phyloP scores from a whole-genome alignment of 441 rosid species.

The Adansonia madagascariensis region DNA sequence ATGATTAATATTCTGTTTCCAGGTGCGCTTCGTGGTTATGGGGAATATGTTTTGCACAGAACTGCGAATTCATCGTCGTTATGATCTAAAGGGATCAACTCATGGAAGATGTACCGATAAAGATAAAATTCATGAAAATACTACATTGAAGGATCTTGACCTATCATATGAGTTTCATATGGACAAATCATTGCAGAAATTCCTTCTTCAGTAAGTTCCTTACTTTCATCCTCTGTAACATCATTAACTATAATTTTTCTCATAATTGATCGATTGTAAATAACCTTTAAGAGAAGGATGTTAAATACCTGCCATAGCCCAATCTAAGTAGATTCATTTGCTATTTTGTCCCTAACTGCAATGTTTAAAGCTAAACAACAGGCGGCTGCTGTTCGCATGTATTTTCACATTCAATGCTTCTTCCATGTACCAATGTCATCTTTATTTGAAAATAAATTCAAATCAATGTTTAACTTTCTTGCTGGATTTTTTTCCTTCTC shows the following conservation, averaged over 20 bases:
- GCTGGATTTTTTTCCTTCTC: neutral
- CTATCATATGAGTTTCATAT: constrained; percentile 78
- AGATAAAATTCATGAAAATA: constrained; percentile 61
- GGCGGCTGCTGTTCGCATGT: neutral
- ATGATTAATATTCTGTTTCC: constrained; percentile 27
- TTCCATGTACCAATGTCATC: neutral
- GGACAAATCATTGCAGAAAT: constrained; percentile 80
- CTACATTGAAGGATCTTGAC: constrained; percentile 92
- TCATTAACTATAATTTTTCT: neutral
- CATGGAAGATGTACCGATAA: constrained; percentile 76
- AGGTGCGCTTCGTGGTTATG: constrained; percentile 98
- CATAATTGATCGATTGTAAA: neutral
- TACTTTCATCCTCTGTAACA: neutral
- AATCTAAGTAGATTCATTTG: neutral
- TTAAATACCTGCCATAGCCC: neutral
- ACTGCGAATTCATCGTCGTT: constrained; percentile 82
- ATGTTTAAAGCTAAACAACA: neutral
- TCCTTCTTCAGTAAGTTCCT: constrained; percentile 71
- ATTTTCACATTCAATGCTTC: neutral
- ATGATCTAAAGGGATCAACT: constrained; percentile 92
- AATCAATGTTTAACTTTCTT: neutral
- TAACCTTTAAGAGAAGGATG: constrained; percentile 12
- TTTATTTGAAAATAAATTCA: neutral
- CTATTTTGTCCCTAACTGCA: neutral
- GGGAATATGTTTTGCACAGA: constrained; percentile 99